phyloP scores from a whole-genome alignment of 139 green algal genomes.

The Closterium sp. region DNA sequence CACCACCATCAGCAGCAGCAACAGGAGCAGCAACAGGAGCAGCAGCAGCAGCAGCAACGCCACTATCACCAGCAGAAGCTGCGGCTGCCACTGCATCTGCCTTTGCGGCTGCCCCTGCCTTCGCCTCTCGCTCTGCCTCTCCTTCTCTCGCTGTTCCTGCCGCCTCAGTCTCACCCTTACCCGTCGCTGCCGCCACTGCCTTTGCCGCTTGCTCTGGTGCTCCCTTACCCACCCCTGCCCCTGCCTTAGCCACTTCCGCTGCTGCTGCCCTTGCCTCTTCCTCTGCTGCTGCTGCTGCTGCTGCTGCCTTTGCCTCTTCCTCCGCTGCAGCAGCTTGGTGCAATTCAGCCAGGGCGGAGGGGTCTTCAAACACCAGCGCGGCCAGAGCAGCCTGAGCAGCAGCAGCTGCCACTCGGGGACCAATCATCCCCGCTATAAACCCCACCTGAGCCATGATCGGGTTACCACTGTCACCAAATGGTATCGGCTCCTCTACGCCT shows the following conservation, averaged over 20 bases:
- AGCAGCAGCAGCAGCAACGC: not conserved
- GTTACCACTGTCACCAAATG: constrained; percentile 69
- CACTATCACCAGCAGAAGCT: not conserved
- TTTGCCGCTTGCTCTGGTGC: not conserved
- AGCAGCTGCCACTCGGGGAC: constrained; percentile 76
- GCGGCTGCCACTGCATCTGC: not conserved
- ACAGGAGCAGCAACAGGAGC: not conserved
- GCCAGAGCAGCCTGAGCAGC: constrained; percentile 79
- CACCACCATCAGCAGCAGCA: not conserved
- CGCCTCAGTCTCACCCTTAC: too few species aligned
- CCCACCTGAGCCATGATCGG: constrained; percentile 53
- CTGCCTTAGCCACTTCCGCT: not conserved
- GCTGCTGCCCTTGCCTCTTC: not conserved
- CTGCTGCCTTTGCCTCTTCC: not conserved
- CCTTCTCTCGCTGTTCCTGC: not conserved
- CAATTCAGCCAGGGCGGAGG: not conserved
- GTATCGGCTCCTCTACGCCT: constrained; percentile 46
- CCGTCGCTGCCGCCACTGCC: not conserved
- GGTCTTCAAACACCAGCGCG: constrained; percentile 67
- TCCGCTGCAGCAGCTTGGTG: not conserved
- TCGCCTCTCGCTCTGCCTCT: not conserved
- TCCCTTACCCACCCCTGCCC: too few species aligned
- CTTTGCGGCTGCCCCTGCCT: not conserved
- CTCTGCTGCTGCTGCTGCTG: not conserved
- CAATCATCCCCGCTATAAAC: constrained; percentile 76